Percentiles rank a stretch among this genome's conserved stretches.
phyloP scores from a whole-genome alignment of 2,329 filamentous ascomycete genomes.

The Fusarium nanum region DNA sequence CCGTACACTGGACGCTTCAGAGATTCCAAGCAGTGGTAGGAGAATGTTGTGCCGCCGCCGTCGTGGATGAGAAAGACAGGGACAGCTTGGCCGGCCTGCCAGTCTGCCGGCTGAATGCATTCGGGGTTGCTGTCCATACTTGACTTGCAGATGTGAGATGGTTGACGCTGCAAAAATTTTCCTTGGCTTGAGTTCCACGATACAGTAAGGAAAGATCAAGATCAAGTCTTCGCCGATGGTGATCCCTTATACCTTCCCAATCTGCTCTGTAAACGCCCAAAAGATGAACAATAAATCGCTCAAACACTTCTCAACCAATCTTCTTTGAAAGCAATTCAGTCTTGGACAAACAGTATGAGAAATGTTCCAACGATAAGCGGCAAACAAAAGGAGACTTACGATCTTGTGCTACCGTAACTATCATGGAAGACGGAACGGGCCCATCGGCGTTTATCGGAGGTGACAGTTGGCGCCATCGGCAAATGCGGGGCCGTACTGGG shows the following conservation, averaged over 20 bases:
- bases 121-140: conserved; percentile 49
- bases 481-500: conserved; percentile 15
- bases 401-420: background rate
- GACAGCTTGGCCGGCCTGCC: conserved; percentile 46
- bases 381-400: background rate
- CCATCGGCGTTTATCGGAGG: conserved; percentile 12
- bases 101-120: conserved; percentile 51
- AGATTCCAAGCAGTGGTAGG: conserved; percentile 65
- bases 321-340: background rate
- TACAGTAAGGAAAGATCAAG: background rate
- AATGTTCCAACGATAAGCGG: background rate
- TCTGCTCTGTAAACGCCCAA: conserved; percentile 6
- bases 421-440: conserved; percentile 2
- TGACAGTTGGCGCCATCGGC: conserved; percentile 20
- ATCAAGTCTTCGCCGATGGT: background rate
- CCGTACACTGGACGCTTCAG: conserved; percentile 64
- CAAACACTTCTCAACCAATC: background rate
- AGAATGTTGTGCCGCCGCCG: conserved; percentile 69
- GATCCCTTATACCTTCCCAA: background rate
- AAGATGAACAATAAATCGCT: conserved; percentile 36
- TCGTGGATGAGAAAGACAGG: conserved; percentile 70
- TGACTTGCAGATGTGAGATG: background rate
- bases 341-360: background rate
- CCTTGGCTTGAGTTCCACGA: background rate
- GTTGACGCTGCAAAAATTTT: background rate